Evolutionary conservation across 805 yeast species (phyloP), one percentile per base, ranked within the genome.

Genomic region (Metschnikowia chrysomelidarum): DNA sequence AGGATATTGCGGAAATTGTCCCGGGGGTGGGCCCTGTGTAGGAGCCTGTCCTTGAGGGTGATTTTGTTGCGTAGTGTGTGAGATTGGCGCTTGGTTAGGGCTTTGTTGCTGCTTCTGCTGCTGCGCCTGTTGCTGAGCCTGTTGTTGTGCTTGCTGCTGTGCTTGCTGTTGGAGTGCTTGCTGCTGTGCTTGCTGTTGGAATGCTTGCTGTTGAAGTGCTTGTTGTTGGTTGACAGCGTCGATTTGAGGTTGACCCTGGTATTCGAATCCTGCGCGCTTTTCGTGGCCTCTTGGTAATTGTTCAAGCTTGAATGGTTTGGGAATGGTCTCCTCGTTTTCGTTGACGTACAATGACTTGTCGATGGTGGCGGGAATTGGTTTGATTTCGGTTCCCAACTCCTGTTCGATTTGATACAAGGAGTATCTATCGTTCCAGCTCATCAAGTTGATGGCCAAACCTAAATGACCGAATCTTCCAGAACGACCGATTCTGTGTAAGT

Each of bases 401-500:
- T 91, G 96, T 64, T 93, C 98, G 52, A 93, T 89, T 62, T 86
- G 87, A 66, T 88, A 91, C 55, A 93, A 73, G 57, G 85, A 87
- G 66, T 85, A 88, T 59, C 98, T 79, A 61, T 93, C 98, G 55
- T 88, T 81, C 96, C 97, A 91, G 62, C 89, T 87, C 69, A 93
- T 87, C 54, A 93, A 76, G 67, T 93, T 93, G 57, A 93, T 88
- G 20, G 98, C 98, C 59, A 93, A 75, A 73, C 98, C 98, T 57
- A 89, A 78, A 62, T 93, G 98, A 49, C 98, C 98, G 56, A 87
- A 93, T 73, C 98, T 86, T 50, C 98, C 98, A 6, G 97, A 88
- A 73, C 98, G 87, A 75, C 98, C 98, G 52, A 91, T 93, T 75
- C 98, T 85, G 69, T 93, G 98, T 52, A 93, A 75, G 60, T 93